Base-by-base conservation (phyloP, 148 eudicot genomes). In the Rhododendron henanense region DNA sequence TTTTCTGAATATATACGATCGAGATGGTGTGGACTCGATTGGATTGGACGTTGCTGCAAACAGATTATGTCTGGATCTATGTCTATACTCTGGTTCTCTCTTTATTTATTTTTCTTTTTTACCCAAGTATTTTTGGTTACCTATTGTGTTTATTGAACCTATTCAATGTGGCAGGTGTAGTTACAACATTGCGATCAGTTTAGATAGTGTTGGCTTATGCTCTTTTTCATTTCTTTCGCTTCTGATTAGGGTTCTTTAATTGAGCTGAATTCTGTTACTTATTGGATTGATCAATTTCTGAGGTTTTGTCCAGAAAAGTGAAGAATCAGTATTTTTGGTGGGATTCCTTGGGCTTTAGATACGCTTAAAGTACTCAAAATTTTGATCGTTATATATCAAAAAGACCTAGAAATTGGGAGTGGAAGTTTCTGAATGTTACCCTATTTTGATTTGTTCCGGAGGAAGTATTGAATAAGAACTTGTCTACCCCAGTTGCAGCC, bases 181-280 rank as follows among this genome's bases (percentile, higher is more conserved):
- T 13, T 50, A 50, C 14, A 97, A 94, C 83, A 94, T 95, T 77
- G 97, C 94, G 35, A 95, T 95, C 87, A 94, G 94, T 31, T 83
- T 95, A 63, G 99, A 95, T 86, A 94, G 98, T 85, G 89, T 96
- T 79, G 97, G 98, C 87, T 97, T 96, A 90, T 86, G 87, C 44
- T 57, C 59, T 79, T 45, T 37, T 21, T 28, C 16, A 31, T 31
- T 31, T 31, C 31, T 31, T 31, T 31, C 31, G 31, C 31, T 31
- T 31, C 31, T 31, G 31, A 15, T 13, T 50, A 13, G 14, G 2
- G 2, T 50, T 50, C 16, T 50, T 50, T 10, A 50, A 50, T 50
- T 50, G 0, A 50, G 14, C 55, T 10, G 3, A 50, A 50, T 13
- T 50, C 57, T 47, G 9, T 28, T n/a, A 13, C 48, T 69, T 16